Conservation (phyloP, 1,139 yeast genomes). For the Yamadazyma atmosphaerica region DNA sequence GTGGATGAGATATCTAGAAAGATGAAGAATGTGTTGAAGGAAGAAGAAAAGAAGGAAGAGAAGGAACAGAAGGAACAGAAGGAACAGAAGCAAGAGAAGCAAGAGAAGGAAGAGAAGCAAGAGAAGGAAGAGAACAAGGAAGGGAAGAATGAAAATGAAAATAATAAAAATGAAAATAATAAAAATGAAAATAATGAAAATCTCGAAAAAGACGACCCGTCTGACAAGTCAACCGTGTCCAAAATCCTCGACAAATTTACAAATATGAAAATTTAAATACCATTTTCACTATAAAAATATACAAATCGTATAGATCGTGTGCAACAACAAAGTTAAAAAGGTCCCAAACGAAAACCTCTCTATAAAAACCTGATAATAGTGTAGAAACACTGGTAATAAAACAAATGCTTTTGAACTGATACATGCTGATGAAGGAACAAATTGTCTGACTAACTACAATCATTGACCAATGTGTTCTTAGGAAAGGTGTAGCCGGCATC, state of each 20-base stretch:
- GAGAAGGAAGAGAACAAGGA: neutral
- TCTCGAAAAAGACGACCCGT: too few species aligned
- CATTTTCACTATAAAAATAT: constrained; percentile 2
- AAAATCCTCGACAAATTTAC: neutral
- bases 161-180: too few species aligned
- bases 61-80: constrained; percentile 4
- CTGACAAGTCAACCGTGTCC: neutral
- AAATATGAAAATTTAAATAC: constrained; percentile 1
- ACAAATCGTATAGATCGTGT: constrained; percentile 3
- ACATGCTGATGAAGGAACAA: constrained; percentile 1
- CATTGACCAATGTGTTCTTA: constrained; percentile 28
- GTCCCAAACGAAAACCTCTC: neutral
- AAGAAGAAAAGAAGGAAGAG: constrained; percentile 7
- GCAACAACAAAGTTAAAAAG: neutral
- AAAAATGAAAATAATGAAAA: too few species aligned
- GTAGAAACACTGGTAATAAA: neutral
- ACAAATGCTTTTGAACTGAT: constrained; percentile 4
- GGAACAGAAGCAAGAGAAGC: constrained; percentile 4
- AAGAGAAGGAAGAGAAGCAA: neutral
- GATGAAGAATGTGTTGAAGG: constrained; percentile 8
- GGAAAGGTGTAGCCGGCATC: constrained; percentile 70
- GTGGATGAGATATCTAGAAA: constrained; percentile 13
- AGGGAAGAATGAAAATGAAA: too few species aligned
- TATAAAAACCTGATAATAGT: neutral
- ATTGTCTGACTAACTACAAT: constrained; percentile 14